Conservation (phyloP, 208 protist genomes). For the Trypanosoma avium region DNA sequence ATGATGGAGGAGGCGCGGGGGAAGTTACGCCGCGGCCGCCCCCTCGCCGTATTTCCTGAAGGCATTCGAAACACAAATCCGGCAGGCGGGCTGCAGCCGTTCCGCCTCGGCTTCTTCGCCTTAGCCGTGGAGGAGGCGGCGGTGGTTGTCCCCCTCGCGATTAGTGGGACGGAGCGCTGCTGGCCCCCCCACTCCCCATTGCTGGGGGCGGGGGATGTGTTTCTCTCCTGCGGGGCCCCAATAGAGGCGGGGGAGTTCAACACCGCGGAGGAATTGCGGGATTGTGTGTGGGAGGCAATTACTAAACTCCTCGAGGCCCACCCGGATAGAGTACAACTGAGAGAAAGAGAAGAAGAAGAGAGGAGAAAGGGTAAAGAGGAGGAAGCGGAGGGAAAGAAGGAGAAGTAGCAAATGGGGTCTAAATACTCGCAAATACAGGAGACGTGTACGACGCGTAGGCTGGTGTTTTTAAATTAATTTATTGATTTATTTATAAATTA, state of each 20-base stretch:
- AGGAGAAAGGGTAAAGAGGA: no score
- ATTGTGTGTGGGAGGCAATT: slow-evolving; percentile 65
- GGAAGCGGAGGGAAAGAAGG: not conserved
- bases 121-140: slow-evolving; percentile 77
- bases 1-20: slow-evolving; percentile 78
- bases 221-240: slow-evolving; percentile 75
- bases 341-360: slow-evolving; percentile 13
- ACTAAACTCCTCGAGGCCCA: slow-evolving; percentile 65
- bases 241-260: slow-evolving; percentile 63
- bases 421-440: no score
- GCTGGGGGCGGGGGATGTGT: slow-evolving; percentile 57
- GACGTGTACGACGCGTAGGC: no score
- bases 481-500: no score
- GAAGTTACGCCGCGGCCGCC: slow-evolving; percentile 70
- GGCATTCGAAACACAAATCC: slow-evolving; percentile 70
- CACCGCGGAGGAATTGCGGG: slow-evolving; percentile 59
- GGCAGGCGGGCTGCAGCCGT: slow-evolving; percentile 65
- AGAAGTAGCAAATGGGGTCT: no score
- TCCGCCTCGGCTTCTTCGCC: slow-evolving; percentile 82
- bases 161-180: slow-evolving; percentile 75
- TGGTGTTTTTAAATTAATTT: no score
- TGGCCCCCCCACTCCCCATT: slow-evolving; percentile 58
- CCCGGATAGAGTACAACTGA: slow-evolving; percentile 57
- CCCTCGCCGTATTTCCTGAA: slow-evolving; percentile 87
- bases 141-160: slow-evolving; percentile 75